Percentiles rank a stretch among this genome's conserved stretches.
Conservation (phyloP, 2,329 filamentous ascomycete genomes). For the Pseudogymnoascus sp. region DNA sequence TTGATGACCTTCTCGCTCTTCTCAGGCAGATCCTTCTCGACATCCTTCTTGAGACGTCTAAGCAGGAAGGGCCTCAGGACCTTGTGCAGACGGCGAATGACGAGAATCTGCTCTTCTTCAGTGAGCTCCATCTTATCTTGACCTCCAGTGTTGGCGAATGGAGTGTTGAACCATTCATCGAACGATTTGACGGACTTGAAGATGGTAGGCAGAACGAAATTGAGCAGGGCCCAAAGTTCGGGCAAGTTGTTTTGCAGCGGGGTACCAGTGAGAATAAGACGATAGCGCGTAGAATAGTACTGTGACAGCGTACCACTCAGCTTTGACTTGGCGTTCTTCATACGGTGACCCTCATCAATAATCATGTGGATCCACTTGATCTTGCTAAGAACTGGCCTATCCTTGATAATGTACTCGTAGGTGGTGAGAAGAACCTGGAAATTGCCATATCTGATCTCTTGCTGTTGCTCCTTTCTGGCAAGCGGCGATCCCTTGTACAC, state of each 20-base stretch:
- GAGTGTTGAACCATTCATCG: constrained; percentile 99
- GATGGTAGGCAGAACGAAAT: constrained; percentile 95
- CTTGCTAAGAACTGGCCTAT: constrained; percentile 88
- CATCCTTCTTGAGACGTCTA: constrained; percentile 97
- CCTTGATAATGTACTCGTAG: constrained; percentile 99
- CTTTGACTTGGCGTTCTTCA: constrained; percentile 98
- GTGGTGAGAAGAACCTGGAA: constrained; percentile 97
- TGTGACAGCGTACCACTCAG: constrained; percentile 88
- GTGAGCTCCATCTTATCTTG: constrained; percentile 98
- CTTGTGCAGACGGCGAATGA: constrained; percentile 97
- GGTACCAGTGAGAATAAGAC: constrained; percentile 93
- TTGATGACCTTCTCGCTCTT: constrained; percentile 99
- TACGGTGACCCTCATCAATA: constrained; percentile 97
- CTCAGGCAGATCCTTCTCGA: constrained; percentile 96
- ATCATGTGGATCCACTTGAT: constrained; percentile 99
- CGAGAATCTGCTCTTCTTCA: constrained; percentile 98
- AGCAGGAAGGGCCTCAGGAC: constrained; percentile 94
- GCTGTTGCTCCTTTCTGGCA: constrained; percentile 79
- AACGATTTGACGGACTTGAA: constrained; percentile 99
- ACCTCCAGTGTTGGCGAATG: constrained; percentile 93
- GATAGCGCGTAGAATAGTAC: constrained; percentile 91
- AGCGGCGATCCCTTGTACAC: constrained; percentile 96
- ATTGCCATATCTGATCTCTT: constrained; percentile 85
- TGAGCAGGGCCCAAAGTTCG: constrained; percentile 95
- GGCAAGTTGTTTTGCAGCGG: constrained; percentile 94